A percentile compares a stretch with the other conserved stretches of the same genome.
Evolutionary conservation across 1,284 basidiomycete species (phyloP).

Genomic region (Laetiporus sulphureus): DNA sequence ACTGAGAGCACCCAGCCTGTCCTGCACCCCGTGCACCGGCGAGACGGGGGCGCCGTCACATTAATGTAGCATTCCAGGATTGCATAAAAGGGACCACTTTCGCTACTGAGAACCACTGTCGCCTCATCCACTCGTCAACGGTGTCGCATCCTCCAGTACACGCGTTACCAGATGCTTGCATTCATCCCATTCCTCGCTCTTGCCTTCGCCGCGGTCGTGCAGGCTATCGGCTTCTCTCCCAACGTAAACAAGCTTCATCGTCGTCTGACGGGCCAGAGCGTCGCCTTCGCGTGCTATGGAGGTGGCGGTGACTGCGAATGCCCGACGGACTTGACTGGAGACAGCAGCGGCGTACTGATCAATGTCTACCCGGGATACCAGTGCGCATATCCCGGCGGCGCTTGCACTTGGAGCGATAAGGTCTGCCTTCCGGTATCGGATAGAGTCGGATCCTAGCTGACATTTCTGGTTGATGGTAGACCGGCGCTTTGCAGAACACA

Average conservation of each 20-base stretch:
- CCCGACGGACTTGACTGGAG: conserved; percentile 8
- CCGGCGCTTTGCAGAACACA: conserved; percentile 17
- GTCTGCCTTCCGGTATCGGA: conserved; percentile 2
- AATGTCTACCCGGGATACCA: conserved; percentile 13
- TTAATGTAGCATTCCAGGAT: too few relatives aligned
- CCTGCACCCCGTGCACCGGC: too few relatives aligned
- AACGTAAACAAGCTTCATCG: neutral
- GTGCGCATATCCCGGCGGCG: conserved; percentile 12
- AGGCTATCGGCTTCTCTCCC: neutral
- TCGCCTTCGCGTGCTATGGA: conserved; percentile 10
- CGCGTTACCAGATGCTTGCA: conserved; percentile 1
- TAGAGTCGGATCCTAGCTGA: too few relatives aligned
- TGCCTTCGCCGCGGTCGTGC: neutral
- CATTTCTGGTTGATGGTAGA: conserved; percentile 6
- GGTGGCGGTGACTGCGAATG: conserved; percentile 10
- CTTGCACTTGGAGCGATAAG: conserved; percentile 12
- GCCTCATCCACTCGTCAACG: too few relatives aligned
- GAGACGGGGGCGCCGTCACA: too few relatives aligned
- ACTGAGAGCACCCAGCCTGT: too few relatives aligned
- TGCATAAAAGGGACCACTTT: too few relatives aligned
- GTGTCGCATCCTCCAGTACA: too few relatives aligned
- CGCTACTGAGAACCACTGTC: too few relatives aligned
- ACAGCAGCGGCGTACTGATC: conserved; percentile 9
- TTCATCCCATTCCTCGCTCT: neutral
- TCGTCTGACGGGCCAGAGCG: neutral